Conservation (phyloP, 306 rosid genomes). For the Pachyrhizus erosus region DNA sequence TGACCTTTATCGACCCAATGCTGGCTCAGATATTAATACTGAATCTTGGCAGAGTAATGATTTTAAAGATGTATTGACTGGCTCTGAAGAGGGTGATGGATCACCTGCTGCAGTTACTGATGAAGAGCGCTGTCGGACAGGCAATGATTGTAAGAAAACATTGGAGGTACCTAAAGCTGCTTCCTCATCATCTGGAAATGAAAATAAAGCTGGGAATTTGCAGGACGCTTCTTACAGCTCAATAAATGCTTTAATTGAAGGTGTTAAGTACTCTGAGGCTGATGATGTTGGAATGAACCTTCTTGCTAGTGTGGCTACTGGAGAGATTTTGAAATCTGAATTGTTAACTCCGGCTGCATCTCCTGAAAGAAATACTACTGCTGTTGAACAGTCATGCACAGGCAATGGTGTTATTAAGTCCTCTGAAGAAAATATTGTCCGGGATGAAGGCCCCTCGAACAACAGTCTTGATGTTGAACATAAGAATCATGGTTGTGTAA, state of each 20-base stretch:
- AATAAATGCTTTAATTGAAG: slow-evolving; percentile 80
- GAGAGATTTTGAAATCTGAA: slow-evolving; percentile 71
- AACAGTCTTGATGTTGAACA: slow-evolving; percentile 19
- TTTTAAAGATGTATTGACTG: slow-evolving; percentile 60
- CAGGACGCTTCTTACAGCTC: slow-evolving; percentile 77
- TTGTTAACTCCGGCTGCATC: slow-evolving; percentile 62
- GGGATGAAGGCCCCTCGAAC: slow-evolving; percentile 42
- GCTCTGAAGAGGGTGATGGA: slow-evolving; percentile 67
- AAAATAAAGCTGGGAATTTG: slow-evolving; percentile 54
- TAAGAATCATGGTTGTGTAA: slow-evolving; percentile 39
- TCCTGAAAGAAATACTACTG: slow-evolving; percentile 56
- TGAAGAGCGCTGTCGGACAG: slow-evolving; percentile 54
- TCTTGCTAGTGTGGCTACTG: slow-evolving; percentile 94
- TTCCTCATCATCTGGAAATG: slow-evolving; percentile 59
- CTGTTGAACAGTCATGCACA: slow-evolving; percentile 55
- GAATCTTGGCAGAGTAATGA: slow-evolving; percentile 62
- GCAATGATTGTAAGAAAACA: slow-evolving; percentile 52
- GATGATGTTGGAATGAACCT: slow-evolving; percentile 92
- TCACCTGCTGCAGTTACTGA: slow-evolving; percentile 52
- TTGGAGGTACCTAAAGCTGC: slow-evolving; percentile 55
- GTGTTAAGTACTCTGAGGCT: slow-evolving; percentile 79
- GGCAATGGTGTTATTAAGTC: slow-evolving; percentile 53
- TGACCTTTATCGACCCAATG: slow-evolving; percentile 53
- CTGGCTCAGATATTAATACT: slow-evolving; percentile 54
- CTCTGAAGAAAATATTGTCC: slow-evolving; percentile 49